A percentile compares a stretch with the other conserved stretches of the same genome.
Conservation (phyloP, 2,329 filamentous ascomycete genomes). For the Exophiala mesophila region DNA sequence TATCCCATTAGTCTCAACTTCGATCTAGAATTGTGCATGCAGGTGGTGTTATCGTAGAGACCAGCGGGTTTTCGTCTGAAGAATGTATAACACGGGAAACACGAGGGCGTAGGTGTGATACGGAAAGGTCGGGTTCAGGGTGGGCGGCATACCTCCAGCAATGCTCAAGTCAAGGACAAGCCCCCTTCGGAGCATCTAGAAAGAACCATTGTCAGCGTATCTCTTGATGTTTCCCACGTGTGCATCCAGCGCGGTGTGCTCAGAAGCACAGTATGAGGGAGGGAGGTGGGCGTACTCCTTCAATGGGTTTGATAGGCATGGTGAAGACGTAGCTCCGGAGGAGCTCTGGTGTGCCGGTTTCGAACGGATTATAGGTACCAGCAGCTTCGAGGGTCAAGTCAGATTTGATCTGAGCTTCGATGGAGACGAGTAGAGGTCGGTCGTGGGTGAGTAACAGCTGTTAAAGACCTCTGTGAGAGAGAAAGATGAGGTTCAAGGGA, state of each 20-base stretch:
- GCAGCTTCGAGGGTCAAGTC: slow-evolving; percentile 7
- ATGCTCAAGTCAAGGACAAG: slow-evolving; percentile 64
- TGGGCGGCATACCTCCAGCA: slow-evolving; percentile 53
- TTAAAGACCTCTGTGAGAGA: slow-evolving; percentile 9
- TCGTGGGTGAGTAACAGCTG: slow-evolving; percentile 23
- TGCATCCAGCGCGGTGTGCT: slow-evolving; percentile 19
- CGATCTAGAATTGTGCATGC: no score
- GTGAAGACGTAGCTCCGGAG: slow-evolving; percentile 24
- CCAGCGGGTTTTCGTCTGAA: no score
- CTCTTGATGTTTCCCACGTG: slow-evolving; percentile 24
- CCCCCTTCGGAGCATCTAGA: slow-evolving; percentile 60
- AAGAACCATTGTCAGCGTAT: slow-evolving; percentile 14
- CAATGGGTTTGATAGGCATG: slow-evolving; percentile 45
- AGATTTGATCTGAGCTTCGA: slow-evolving; percentile 24
- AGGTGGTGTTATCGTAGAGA: no score
- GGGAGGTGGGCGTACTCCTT: slow-evolving; percentile 39
- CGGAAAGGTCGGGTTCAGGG: neutral
- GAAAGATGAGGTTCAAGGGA: slow-evolving; percentile 7
- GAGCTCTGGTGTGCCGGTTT: slow-evolving; percentile 18
- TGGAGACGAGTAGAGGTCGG: slow-evolving; percentile 21
- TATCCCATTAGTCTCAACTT: no score
- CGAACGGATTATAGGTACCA: neutral
- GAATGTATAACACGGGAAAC: no score
- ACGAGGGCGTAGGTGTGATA: no score
- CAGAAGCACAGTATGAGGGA: slow-evolving; percentile 2